phyloP scores from a whole-genome alignment of 805 yeast genomes.

The Kazachstania taianensis region DNA sequence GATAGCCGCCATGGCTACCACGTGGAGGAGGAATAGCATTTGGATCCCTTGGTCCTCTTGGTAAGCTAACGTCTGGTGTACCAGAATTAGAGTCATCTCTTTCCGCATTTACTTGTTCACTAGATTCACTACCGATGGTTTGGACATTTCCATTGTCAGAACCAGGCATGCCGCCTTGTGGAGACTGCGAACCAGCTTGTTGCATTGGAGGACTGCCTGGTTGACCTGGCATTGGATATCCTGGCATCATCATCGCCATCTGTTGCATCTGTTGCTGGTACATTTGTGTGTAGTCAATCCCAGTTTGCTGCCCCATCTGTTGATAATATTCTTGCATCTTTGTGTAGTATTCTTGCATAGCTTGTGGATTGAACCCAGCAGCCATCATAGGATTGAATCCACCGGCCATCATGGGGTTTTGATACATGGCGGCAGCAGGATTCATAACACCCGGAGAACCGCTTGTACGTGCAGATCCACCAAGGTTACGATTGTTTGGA shows the following conservation, averaged over 20 bases:
- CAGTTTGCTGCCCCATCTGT: slow-evolving; percentile 29
- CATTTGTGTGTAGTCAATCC: slow-evolving; percentile 28
- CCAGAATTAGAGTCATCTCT: slow-evolving; percentile 11
- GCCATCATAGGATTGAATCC: slow-evolving; percentile 22
- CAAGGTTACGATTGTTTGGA: slow-evolving; percentile 7
- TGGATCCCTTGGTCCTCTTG: slow-evolving; percentile 43
- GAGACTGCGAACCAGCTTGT: slow-evolving; percentile 1
- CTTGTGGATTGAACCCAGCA: slow-evolving; percentile 36
- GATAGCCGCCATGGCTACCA: slow-evolving; percentile 46
- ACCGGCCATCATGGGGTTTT: slow-evolving; percentile 23
- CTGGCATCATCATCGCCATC: slow-evolving; percentile 24
- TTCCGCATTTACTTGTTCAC: slow-evolving; percentile 2
- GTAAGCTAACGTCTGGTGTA: slow-evolving; percentile 32
- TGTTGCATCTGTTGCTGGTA: slow-evolving; percentile 31
- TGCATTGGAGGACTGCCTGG: slow-evolving; percentile 8
- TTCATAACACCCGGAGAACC: slow-evolving; percentile 4
- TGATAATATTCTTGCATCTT: slow-evolving; percentile 45
- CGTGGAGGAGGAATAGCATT: slow-evolving; percentile 27
- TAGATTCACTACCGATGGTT: slow-evolving; percentile 22
- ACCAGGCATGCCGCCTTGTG: slow-evolving; percentile 7
- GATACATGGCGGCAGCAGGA: slow-evolving; percentile 22
- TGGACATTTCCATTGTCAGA: slow-evolving; percentile 19
- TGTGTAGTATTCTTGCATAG: slow-evolving; percentile 56
- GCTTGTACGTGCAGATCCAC: slow-evolving; percentile 26
- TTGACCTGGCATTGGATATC: slow-evolving; percentile 16